Evolutionary conservation across 129 eudicot species (phyloP).

Genomic region (Flaveria sonorensis): DNA sequence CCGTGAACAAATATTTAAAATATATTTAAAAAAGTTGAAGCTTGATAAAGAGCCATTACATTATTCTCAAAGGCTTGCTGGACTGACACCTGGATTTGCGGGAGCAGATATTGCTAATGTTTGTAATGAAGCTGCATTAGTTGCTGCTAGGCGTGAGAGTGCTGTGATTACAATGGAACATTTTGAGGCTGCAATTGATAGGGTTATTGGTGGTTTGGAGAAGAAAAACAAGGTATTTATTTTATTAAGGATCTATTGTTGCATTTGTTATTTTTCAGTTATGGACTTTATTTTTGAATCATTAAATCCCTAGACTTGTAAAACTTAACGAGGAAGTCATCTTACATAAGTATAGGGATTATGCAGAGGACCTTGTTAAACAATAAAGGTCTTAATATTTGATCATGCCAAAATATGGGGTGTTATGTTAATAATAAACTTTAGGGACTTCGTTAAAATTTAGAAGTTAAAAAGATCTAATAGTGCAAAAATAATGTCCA

Average conservation of each 20-base stretch:
- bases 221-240: conserved; percentile 71
- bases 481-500: not conserved
- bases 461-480: not conserved
- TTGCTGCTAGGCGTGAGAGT: conserved; percentile 71
- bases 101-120: conserved; percentile 94
- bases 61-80: conserved; percentile 79
- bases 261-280: not conserved
- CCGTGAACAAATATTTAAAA: conserved; percentile 76
- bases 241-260: not conserved
- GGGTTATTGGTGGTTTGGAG: conserved; percentile 80
- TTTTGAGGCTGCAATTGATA: conserved; percentile 79
- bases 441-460: not conserved
- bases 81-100: conserved; percentile 84
- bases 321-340: not conserved
- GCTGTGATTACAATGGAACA: conserved; percentile 56
- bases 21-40: conserved; percentile 66
- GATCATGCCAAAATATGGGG: not conserved
- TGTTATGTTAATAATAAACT: not conserved
- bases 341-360: not conserved
- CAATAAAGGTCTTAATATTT: not conserved
- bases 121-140: conserved; percentile 81
- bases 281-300: not conserved
- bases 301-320: not conserved
- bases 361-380: not conserved
- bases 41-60: conserved; percentile 64